phyloP scores from a whole-genome alignment of 495 filamentous ascomycete species.

The Podospora tetraspora region DNA sequence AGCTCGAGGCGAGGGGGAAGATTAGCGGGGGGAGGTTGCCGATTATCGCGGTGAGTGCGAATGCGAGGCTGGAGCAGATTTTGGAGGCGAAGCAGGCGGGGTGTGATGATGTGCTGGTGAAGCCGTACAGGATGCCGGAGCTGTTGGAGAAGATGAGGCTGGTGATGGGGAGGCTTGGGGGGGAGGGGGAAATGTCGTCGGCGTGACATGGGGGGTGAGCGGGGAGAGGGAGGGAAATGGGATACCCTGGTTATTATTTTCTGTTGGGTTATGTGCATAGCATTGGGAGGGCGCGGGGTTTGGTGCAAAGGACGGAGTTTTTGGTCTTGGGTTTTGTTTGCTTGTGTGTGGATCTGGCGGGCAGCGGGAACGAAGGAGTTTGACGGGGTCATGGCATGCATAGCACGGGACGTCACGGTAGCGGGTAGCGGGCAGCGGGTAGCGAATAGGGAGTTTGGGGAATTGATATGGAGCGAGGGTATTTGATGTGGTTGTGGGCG shows the following conservation, averaged over 20 bases:
- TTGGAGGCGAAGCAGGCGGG: constrained; percentile 59
- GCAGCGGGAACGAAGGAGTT: background rate
- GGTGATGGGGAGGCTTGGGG: constrained; percentile 53
- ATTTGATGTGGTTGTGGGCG: background rate
- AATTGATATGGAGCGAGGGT: background rate
- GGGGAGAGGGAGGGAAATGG: background rate
- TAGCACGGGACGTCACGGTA: background rate
- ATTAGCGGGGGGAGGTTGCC: constrained; percentile 54
- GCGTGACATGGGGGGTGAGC: background rate
- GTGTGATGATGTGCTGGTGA: constrained; percentile 43
- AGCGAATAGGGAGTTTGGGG: background rate
- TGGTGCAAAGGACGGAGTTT: background rate
- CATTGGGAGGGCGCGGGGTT: background rate
- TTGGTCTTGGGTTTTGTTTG: background rate
- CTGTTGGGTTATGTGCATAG: background rate
- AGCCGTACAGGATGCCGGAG: constrained; percentile 45
- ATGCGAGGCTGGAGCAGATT: constrained; percentile 65
- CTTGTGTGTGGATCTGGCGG: background rate
- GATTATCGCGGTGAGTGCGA: constrained; percentile 74
- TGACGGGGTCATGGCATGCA: background rate
- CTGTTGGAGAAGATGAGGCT: constrained; percentile 40
- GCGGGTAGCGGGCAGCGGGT: background rate
- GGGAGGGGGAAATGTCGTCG: background rate
- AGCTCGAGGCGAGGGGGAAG: constrained; percentile 49
- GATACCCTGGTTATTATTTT: background rate